A percentile compares a stretch with the other conserved stretches of the same genome.
These are phyloP conservation scores for Circinella umbellata DNA, from an alignment of 371 early-diverging fungal species.

Conservation along the genomic window DNA sequence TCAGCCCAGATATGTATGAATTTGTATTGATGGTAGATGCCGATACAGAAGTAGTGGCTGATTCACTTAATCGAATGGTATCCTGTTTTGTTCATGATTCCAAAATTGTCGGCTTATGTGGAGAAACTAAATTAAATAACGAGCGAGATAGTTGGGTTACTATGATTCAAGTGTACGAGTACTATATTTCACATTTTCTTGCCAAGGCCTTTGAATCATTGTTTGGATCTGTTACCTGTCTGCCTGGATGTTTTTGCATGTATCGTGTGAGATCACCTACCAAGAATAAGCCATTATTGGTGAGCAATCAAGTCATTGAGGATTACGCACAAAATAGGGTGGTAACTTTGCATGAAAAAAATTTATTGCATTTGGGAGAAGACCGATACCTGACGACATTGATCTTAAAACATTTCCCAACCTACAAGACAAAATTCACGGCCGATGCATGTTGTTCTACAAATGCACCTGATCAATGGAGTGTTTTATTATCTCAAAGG, in stretches of 20 bases:
- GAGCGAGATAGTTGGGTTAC: slow-evolving; percentile 88
- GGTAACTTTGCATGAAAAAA: slow-evolving; percentile 98
- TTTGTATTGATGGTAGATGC: slow-evolving; percentile 71
- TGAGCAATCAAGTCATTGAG: slow-evolving; percentile 86
- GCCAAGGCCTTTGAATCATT: slow-evolving; percentile 82
- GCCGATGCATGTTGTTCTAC: slow-evolving; percentile 97
- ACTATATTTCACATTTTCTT: slow-evolving; percentile 83
- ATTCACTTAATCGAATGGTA: slow-evolving; percentile 66
- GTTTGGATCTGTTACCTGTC: slow-evolving; percentile 88
- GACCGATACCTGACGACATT: slow-evolving; percentile 97
- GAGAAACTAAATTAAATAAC: slow-evolving; percentile 80
- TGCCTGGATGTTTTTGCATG: slow-evolving; percentile 94
- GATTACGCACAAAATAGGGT: slow-evolving; percentile 96
- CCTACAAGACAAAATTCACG: slow-evolving; percentile 95
- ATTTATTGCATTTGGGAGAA: slow-evolving; percentile 82
- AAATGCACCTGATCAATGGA: slow-evolving; percentile 95
- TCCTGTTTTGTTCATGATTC: slow-evolving; percentile 76
- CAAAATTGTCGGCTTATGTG: slow-evolving; percentile 81
- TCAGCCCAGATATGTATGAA: slow-evolving; percentile 77
- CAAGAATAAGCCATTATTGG: slow-evolving; percentile 88
- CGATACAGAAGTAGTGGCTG: slow-evolving; percentile 72
- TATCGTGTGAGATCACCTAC: slow-evolving; percentile 85
- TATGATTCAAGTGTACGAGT: slow-evolving; percentile 87
- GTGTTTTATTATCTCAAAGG: slow-evolving; percentile 94
- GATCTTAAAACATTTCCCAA: slow-evolving; percentile 98